phyloP scores from a whole-genome alignment of 768 basidiomycete species.

The Austroboletus festivus region DNA sequence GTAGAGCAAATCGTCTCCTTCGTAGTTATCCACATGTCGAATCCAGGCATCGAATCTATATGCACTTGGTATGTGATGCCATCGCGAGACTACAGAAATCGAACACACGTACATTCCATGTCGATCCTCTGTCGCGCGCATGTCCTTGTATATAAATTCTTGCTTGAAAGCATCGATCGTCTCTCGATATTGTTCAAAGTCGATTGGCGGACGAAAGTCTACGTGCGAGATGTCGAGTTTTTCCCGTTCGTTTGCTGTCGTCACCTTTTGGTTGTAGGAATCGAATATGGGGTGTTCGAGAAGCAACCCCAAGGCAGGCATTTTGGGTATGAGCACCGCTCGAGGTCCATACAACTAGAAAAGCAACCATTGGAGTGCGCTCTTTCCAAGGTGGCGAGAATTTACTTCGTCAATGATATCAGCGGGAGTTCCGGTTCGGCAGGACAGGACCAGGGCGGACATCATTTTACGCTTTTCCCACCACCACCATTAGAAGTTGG shows the following conservation, averaged over 20 bases:
- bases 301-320: conserved; percentile 90
- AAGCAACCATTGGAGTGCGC: background rate
- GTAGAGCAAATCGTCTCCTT: conserved; percentile 74
- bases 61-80: background rate
- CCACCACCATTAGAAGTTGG: conserved; percentile 12
- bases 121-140: conserved; percentile 81
- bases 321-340: conserved; percentile 85
- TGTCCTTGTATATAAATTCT: conserved; percentile 78
- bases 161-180: conserved; percentile 82
- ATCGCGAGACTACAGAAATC: too few species aligned
- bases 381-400: background rate
- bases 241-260: conserved; percentile 34
- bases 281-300: conserved; percentile 85
- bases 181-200: conserved; percentile 65
- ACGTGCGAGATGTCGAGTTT: conserved; percentile 50
- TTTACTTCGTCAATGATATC: conserved; percentile 70
- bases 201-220: conserved; percentile 68
- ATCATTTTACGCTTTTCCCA: conserved; percentile 91
- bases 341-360: conserved; percentile 68
- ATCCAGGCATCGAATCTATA: conserved; percentile 84
- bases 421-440: conserved; percentile 72
- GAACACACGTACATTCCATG: conserved; percentile 61
- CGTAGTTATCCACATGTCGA: conserved; percentile 68
- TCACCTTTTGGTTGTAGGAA: conserved; percentile 66
- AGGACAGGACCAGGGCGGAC: conserved; percentile 73